Evolutionary conservation across 2,329 filamentous ascomycete genomes (phyloP), one percentile per base, ranked within the genome.

Genomic region (Neopestalotiopsis clavispora): DNA sequence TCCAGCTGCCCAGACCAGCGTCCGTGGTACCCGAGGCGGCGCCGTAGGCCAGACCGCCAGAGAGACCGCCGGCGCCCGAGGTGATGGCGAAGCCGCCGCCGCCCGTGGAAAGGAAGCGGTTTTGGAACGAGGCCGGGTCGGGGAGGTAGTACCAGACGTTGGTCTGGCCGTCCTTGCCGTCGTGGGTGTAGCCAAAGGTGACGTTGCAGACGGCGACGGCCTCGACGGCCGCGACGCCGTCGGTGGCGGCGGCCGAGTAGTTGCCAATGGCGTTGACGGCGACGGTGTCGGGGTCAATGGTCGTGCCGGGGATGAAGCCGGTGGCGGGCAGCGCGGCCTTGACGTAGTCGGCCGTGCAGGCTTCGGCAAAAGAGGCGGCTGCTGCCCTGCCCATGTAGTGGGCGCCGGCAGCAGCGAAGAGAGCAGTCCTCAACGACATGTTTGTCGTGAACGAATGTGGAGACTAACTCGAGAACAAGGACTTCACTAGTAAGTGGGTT

Each of bases 61-160:
- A 34, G 17, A 65, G 42, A 13, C 40, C 63, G 1, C 23, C 13
- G 49, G 17, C 40, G 4, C 63, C 63, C 38, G 63, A 56, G 63
- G 63, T 65, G 45, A 65, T 65, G n/a, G 63, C 38, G 20, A 65
- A 56, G 23, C 63, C 63, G 28, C 63, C 63, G 40, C 63, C 63
- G 38, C 63, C 63, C 1, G 45, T 65, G 1, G 63, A 23, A 3
- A 59, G 17, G 57, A 59, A 59, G 23, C 57, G 57, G 30, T 59
- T 59, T 28, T 59, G 23, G 17, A 32, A 65, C 6, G 17, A 32
- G 14, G 63, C 38, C 23, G 63, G 63, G 23, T 32, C 45, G 5
- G 63, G 63, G 4, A 65, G 63, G 12, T 32, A 65, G 28, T 49
- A 65, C 63, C 63, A 65, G 14, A 65, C 40, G 20, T 65, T 65